phyloP scores from a whole-genome alignment of 73 alveolate species.

The Diophrys appendiculata region DNA sequence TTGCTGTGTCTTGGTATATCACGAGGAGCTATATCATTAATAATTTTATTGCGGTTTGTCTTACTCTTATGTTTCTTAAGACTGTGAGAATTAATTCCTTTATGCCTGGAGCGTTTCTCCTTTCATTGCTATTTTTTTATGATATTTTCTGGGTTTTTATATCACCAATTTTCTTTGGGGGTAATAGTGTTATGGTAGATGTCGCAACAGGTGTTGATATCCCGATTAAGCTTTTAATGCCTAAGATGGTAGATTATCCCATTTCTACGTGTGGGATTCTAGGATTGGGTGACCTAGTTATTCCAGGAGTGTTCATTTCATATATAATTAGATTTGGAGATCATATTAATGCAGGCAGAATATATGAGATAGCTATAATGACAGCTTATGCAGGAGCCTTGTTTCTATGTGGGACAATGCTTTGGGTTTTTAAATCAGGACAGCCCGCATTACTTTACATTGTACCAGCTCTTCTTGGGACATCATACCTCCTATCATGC shows the following conservation, averaged over 20 bases:
- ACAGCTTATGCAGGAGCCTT: constrained; percentile 3
- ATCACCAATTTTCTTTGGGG: constrained; percentile 7
- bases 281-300: background rate
- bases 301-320: constrained; percentile 10
- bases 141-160: constrained; percentile 19
- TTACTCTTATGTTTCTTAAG: constrained; percentile 6
- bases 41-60: constrained; percentile 15
- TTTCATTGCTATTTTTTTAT: background rate
- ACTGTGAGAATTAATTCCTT: constrained; percentile 13
- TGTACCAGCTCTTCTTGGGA: constrained; percentile 1
- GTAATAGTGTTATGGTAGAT: constrained; percentile 4
- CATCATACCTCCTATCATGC: constrained; percentile 5
- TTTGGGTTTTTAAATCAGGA: constrained; percentile 4
- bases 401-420: background rate
- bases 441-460: constrained; percentile 26
- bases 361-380: constrained; percentile 6
- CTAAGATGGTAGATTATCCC: constrained; percentile 9
- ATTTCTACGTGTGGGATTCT: background rate
- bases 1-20: constrained; percentile 20
- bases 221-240: constrained; percentile 1
- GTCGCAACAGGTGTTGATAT: constrained; percentile 6
- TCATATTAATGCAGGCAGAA: background rate
- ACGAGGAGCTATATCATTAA: background rate
- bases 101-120: constrained; percentile 3
- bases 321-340: constrained; percentile 16